phyloP scores from a whole-genome alignment of 2,329 filamentous ascomycete species.

The Monosporascus sp. region DNA sequence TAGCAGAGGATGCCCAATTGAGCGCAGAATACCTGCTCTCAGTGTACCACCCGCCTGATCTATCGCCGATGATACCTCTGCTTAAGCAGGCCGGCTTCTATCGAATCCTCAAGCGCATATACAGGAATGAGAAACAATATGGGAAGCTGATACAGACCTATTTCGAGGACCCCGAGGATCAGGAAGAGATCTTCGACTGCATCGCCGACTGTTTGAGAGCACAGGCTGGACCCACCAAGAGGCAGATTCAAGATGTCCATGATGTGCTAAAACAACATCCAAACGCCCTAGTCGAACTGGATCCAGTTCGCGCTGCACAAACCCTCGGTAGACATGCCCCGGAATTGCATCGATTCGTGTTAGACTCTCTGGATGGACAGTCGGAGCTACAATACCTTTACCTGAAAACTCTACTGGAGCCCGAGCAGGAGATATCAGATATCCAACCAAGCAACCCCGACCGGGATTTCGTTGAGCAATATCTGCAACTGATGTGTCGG shows the following conservation, averaged over 20 bases:
- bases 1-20: conserved; percentile 92
- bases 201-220: conserved; percentile 69
- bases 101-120: conserved; percentile 85
- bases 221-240: conserved; percentile 56
- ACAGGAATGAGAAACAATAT: conserved; percentile 74
- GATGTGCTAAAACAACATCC: conserved; percentile 61
- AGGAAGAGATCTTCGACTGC: conserved; percentile 70
- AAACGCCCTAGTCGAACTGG: conserved; percentile 59
- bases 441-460: conserved; percentile 33
- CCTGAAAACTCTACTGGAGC: conserved; percentile 70
- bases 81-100: conserved; percentile 81
- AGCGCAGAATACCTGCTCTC: conserved; percentile 94
- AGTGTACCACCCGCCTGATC: conserved; percentile 83
- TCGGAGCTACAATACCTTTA: conserved; percentile 69
- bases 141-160: conserved; percentile 72
- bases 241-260: conserved; percentile 69
- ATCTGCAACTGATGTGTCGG: conserved; percentile 85
- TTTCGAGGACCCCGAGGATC: conserved; percentile 78
- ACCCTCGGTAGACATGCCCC: conserved; percentile 58
- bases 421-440: conserved; percentile 31
- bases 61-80: conserved; percentile 67
- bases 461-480: conserved; percentile 68
- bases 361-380: conserved; percentile 57
- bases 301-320: conserved; percentile 59
- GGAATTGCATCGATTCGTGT: conserved; percentile 60